Base-by-base conservation (phyloP, 805 yeast species). In the Wickerhamomyces subpelliculosus region DNA sequence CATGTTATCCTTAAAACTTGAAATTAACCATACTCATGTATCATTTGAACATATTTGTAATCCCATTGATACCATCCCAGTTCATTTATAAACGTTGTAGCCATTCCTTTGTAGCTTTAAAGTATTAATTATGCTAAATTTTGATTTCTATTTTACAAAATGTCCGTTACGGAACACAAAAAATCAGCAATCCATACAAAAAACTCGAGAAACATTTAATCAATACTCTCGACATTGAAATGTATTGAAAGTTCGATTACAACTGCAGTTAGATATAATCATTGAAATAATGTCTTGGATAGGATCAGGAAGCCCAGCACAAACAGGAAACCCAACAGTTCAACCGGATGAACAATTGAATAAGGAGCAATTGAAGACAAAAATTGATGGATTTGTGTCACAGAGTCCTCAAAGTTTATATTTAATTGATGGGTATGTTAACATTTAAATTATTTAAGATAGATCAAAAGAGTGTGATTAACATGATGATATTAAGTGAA, bases 361-460 rank as follows among this genome's bases (percentile, higher is more conserved):
- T 5, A 38, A 31, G 14, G 34, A 36, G 5, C 45, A 38, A 5
- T 34, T 37, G 21, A 23, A 32, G 9, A 29, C 34, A n/a, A 35
- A 24, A 30, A 36, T 48, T 12, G 46, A 43, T 8, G 19, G 29
- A 2, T 49, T 49, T 23, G 40, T 46, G 9, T 13, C 37, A 3
- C 40, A 31, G 25, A 40, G 30, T 1, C 54, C 51, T 3, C 39
- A 41, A 14, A 37, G 50, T 2, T 14, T 43, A 27, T 51, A 49
- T 20, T 25, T 51, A 17, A 49, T 51, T 26, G 54, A 51, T 34
- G 52, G 55, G 54, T 51, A 26, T n/a, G 55, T 45, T 4, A 23
- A 4, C n/a, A n/a, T 10, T 23, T 10, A 6, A 23, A 7, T 10
- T 8, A 20, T 3, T 13, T 13, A 26, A 7, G 14, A 19, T n/a